These are phyloP conservation scores for Nakaseomyces nivariensis DNA, from an alignment of 1,139 yeast species.

Conservation along the genomic window DNA sequence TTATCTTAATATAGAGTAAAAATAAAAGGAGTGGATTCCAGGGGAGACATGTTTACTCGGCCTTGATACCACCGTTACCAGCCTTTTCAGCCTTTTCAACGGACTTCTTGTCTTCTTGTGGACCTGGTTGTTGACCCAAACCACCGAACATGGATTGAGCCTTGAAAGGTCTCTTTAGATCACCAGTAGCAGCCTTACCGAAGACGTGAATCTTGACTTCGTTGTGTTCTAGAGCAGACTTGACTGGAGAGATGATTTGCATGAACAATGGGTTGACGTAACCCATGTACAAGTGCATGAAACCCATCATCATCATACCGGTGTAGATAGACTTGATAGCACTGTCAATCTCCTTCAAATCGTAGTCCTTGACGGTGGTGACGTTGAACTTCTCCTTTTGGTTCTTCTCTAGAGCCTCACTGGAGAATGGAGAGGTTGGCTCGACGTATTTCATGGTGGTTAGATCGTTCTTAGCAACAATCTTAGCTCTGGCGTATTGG, in stretches of 20 bases:
- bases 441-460: conserved; percentile 87
- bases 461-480: conserved; percentile 72
- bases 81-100: conserved; percentile 77
- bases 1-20: background rate
- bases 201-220: conserved; percentile 86
- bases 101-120: conserved; percentile 76
- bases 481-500: conserved; percentile 49
- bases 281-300: conserved; percentile 97
- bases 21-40: background rate
- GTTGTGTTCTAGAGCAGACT: conserved; percentile 83
- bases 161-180: conserved; percentile 95
- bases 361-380: conserved; percentile 92
- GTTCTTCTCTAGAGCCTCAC: conserved; percentile 32
- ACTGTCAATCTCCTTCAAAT: conserved; percentile 69
- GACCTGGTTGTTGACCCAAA: conserved; percentile 49
- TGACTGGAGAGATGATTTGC: conserved; percentile 87
- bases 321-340: conserved; percentile 79
- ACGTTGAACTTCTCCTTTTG: conserved; percentile 55
- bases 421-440: conserved; percentile 68
- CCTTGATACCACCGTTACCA: conserved; percentile 87
- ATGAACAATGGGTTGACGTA: conserved; percentile 94
- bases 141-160: conserved; percentile 72
- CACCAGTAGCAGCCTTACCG: conserved; percentile 79
- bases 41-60: conserved; percentile 42
- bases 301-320: conserved; percentile 94